Conservation (phyloP, 306 rosid genomes). For the Pueraria montana region DNA sequence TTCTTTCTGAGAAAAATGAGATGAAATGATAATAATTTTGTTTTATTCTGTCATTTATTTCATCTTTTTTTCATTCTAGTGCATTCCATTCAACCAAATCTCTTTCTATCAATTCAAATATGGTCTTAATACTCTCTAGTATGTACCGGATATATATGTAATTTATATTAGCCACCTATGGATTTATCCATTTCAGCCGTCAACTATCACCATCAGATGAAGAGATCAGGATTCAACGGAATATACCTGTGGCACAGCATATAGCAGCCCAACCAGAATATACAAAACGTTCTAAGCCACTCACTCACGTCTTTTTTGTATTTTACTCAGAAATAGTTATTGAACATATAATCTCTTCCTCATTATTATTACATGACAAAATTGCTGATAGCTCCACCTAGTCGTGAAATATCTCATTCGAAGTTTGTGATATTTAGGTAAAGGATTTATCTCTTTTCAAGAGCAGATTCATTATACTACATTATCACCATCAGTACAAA, state of each 20-base stretch:
- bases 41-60: background rate
- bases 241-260: slow-evolving; percentile 38
- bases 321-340: slow-evolving; percentile 27
- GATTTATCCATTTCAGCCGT: slow-evolving; percentile 15
- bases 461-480: background rate
- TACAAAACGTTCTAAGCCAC: background rate
- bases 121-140: background rate
- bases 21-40: background rate
- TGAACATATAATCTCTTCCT: slow-evolving; percentile 36
- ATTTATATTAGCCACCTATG: slow-evolving; percentile 3
- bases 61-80: background rate
- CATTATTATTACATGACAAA: slow-evolving; percentile 38
- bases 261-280: slow-evolving; percentile 28
- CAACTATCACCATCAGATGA: slow-evolving; percentile 3
- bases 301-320: slow-evolving; percentile 42
- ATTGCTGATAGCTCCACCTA: slow-evolving; percentile 6
- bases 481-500: background rate
- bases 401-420: slow-evolving; percentile 16
- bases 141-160: background rate
- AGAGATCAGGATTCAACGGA: slow-evolving; percentile 41
- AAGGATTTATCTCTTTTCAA: background rate
- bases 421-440: background rate
- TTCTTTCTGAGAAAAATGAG: background rate
- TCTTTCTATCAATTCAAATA: background rate
- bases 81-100: background rate